Percentiles rank a stretch among this genome's conserved stretches.
Evolutionary conservation across 2,329 filamentous ascomycete genomes (phyloP).

Genomic region (Trichoderma sp.): DNA sequence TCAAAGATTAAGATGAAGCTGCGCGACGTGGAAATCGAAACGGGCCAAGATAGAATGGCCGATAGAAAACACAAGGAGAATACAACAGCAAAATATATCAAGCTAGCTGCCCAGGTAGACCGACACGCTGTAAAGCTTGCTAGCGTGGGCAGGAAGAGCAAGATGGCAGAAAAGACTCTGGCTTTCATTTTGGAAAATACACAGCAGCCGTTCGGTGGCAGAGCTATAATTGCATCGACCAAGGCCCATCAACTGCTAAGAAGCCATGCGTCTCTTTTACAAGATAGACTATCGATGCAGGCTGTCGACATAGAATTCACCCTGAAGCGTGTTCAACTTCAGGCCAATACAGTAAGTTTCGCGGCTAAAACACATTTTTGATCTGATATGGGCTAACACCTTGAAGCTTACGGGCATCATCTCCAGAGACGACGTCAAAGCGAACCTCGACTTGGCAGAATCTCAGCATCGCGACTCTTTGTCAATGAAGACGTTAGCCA

Average conservation of each 20-base stretch:
- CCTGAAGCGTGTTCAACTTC: constrained; percentile 39
- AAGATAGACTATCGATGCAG: constrained; percentile 37
- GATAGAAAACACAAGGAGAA: constrained; percentile 30
- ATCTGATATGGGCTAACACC: background rate
- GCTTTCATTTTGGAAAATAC: constrained; percentile 29
- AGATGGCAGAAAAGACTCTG: constrained; percentile 36
- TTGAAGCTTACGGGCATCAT: constrained; percentile 39
- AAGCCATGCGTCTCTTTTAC: constrained; percentile 32
- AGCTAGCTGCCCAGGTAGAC: constrained; percentile 36
- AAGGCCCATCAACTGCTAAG: constrained; percentile 27
- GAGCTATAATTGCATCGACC: background rate
- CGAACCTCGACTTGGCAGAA: constrained; percentile 33
- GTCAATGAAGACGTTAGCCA: constrained; percentile 44
- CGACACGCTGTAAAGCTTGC: constrained; percentile 38
- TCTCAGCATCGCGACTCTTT: constrained; percentile 40
- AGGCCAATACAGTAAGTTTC: constrained; percentile 37
- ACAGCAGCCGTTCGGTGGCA: background rate
- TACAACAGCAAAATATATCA: constrained; percentile 31
- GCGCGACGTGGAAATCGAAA: constrained; percentile 36
- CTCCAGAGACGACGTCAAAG: constrained; percentile 37
- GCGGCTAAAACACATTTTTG: background rate
- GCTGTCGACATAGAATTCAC: constrained; percentile 37
- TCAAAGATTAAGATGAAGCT: constrained; percentile 34
- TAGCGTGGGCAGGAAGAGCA: constrained; percentile 38
- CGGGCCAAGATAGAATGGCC: constrained; percentile 37